phyloP scores from a whole-genome alignment of 345 rosid genomes.

The Acer campestre region DNA sequence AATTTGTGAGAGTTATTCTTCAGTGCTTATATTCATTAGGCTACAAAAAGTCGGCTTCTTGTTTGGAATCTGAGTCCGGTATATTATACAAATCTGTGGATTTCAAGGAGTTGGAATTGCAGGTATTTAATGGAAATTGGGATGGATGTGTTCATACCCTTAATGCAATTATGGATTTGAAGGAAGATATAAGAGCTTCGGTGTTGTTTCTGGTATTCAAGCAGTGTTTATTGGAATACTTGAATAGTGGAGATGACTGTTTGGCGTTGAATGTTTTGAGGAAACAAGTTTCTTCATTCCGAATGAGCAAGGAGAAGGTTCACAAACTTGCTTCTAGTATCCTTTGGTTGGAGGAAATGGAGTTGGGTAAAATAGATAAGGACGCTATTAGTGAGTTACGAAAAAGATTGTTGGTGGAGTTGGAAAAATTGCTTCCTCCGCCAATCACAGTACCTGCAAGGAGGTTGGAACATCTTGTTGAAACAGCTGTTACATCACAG shows the following conservation, averaged over 20 bases:
- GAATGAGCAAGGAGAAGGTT: constrained; percentile 56
- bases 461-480: constrained; percentile 77
- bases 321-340: constrained; percentile 58
- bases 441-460: constrained; percentile 59
- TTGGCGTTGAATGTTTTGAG: constrained; percentile 57
- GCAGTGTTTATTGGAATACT: constrained; percentile 68
- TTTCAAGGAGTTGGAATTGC: constrained; percentile 56
- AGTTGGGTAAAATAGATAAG: constrained; percentile 38
- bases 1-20: constrained; percentile 64
- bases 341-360: constrained; percentile 49
- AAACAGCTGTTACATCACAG: constrained; percentile 58
- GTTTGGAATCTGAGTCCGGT: constrained; percentile 69
- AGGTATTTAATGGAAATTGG: constrained; percentile 69
- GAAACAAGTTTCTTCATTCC: constrained; percentile 54
- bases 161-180: constrained; percentile 38
- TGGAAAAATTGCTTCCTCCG: constrained; percentile 63
- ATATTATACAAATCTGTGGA: constrained; percentile 48
- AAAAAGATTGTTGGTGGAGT: constrained; percentile 50
- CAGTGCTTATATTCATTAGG: constrained; percentile 81
- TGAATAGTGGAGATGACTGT: constrained; percentile 57
- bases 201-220: constrained; percentile 66
- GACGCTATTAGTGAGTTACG: constrained; percentile 43
- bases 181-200: constrained; percentile 49
- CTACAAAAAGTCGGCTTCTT: constrained; percentile 63
- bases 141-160: constrained; percentile 55